Evolutionary conservation across 768 basidiomycete genomes (phyloP), one percentile per base, ranked within the genome.

Genomic region (Terana coerulea): DNA sequence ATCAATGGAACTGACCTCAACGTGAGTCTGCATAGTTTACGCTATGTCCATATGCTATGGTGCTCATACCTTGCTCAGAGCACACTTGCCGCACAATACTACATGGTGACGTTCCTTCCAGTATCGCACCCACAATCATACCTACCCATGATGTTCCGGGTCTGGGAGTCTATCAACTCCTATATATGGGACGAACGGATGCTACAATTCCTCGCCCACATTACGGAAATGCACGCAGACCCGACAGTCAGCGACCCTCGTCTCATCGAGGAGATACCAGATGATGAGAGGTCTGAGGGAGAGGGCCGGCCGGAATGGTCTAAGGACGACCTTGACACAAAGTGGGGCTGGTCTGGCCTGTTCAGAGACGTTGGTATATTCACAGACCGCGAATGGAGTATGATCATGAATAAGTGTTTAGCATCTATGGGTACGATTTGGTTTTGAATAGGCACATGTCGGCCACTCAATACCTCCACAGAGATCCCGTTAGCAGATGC

Each of bases 161-260:
- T 92, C 40, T 95, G 91, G 90, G 85, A 89, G 68, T 86, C 89
- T 11, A 74, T 95, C 62, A 92, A 93, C 71, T 91, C 89, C 51
- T 89, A 89, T 66, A 79, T 85, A 68, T 94, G 84, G 71, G 91
- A 94, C 74, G 91, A 92, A 62, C 79, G 91, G 66, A 91, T 91
- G 82, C 75, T 94, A 55, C 80, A 89, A 51, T 87, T 95, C 64
- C 77, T 94, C 53, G 76, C 90, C 25, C 78, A 78, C 60, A 75
- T 95, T 40, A 73, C 86, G 49, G 86, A 91, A 66, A 75, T 86
- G 69, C 93, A 95, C 70, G 77, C 89, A 56, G 84, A 88, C 60
- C 84, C 91, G 47, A 74, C 79, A 35, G 69, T 81, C 67, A 89
- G 86, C 64, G 83, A 94, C 63, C 91, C 92, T 22, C 74, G 76